A percentile compares a stretch with the other conserved stretches of the same genome.
Conservation (phyloP, 2,329 filamentous ascomycete genomes). For the Bimuria novae-zelandiae region DNA sequence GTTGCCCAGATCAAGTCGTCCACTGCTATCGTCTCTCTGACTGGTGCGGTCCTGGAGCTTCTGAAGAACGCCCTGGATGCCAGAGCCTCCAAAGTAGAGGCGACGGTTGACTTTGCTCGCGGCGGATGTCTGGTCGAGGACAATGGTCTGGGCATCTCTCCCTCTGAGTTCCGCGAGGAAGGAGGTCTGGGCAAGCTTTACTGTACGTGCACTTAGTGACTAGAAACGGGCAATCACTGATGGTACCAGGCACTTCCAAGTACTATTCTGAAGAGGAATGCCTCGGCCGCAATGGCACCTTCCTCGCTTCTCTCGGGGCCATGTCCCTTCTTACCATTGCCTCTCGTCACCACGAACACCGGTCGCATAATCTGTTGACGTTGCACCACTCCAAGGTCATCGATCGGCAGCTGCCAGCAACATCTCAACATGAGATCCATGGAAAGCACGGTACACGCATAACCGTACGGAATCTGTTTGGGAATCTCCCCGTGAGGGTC, state of each 20-base stretch:
- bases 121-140: constrained; percentile 84
- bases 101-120: constrained; percentile 74
- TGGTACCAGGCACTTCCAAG: constrained; percentile 75
- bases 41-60: constrained; percentile 71
- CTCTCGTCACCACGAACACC: constrained; percentile 67
- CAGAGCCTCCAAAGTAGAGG: constrained; percentile 66
- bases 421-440: constrained; percentile 59
- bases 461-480: constrained; percentile 80
- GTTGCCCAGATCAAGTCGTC: constrained; percentile 84
- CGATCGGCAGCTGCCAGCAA: constrained; percentile 65
- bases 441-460: constrained; percentile 75
- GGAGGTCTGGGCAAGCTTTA: constrained; percentile 76
- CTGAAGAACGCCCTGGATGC: constrained; percentile 87
- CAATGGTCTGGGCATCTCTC: constrained; percentile 76
- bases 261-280: constrained; percentile 48
- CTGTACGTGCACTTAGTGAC: constrained; percentile 55
- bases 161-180: constrained; percentile 69
- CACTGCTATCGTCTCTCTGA: constrained; percentile 74
- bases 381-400: constrained; percentile 73
- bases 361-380: constrained; percentile 67
- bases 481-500: constrained; percentile 86
- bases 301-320: constrained; percentile 75
- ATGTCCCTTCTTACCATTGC: constrained; percentile 77
- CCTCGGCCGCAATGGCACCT: constrained; percentile 74
- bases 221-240: constrained; percentile 13